phyloP scores from a whole-genome alignment of 2,329 filamentous ascomycete genomes.

The Simplicillium aogashimaense region DNA sequence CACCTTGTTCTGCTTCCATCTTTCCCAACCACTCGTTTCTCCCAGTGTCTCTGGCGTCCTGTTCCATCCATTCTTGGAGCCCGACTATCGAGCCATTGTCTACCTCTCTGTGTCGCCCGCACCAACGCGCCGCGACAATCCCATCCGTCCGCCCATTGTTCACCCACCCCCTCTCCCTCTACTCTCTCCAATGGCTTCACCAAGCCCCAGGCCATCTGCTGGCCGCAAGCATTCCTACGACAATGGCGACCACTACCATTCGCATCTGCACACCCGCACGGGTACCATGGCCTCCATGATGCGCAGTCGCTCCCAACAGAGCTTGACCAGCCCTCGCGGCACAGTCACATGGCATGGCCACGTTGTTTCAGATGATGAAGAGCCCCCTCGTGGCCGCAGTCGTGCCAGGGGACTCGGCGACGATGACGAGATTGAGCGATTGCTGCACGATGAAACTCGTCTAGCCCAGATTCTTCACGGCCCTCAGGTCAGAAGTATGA shows the following conservation, averaged over 20 bases:
- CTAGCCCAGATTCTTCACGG: constrained; percentile 49
- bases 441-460: constrained; percentile 46
- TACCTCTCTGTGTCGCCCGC: too few relatives aligned
- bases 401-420: constrained; percentile 15
- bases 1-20: too few relatives aligned
- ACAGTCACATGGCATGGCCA: neutral
- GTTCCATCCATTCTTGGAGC: too few relatives aligned
- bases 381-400: constrained; percentile 6
- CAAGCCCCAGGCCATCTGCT: constrained; percentile 7
- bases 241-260: constrained; percentile 19
- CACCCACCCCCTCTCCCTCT: too few relatives aligned
- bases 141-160: too few relatives aligned
- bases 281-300: constrained; percentile 27
- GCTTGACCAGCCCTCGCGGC: constrained; percentile 16
- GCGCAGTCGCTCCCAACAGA: constrained; percentile 25
- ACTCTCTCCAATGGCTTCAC: constrained; percentile 3
- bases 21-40: too few relatives aligned
- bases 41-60: too few relatives aligned
- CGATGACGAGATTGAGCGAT: constrained; percentile 33
- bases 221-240: constrained; percentile 19
- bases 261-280: constrained; percentile 23
- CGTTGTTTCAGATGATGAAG: constrained; percentile 12
- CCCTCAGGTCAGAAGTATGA: constrained; percentile 72
- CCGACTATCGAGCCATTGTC: too few relatives aligned
- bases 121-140: too few relatives aligned